Evolutionary conservation across 2,329 filamentous ascomycete genomes (phyloP), one percentile per base, ranked within the genome.

Genomic region (Hypoxylon sp.): DNA sequence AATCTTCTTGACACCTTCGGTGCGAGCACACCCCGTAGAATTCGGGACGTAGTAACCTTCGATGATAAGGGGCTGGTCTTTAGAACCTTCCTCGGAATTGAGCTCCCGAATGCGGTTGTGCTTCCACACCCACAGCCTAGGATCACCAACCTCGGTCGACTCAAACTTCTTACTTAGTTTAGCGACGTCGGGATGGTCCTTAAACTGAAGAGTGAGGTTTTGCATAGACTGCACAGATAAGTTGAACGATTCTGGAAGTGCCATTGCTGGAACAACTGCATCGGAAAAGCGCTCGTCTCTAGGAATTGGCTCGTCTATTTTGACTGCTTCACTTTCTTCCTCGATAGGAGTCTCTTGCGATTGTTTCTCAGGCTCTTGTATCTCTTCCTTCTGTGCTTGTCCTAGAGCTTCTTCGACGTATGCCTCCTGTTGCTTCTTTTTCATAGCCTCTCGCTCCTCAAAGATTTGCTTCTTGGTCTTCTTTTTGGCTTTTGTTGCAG

Each of bases 1-100:
- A 48, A 99, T 97, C 77, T 93, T 96, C 77, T 95, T 93, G 65
- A 91, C 86, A 19, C 91, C 92, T 74, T 99, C 92, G 0, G 94
- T 97, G 48, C 94, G 84, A 48, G 94, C 94, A 62, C 86, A 89
- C 23, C 94, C 94, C 7, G 91, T 91, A 0, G 80, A 56, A 61
- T 97, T 99, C 0, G 90, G 85, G 29, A 97, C 90, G 67, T 97
- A 97, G 64, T 87, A 87, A 13, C 83, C 84, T 21, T 79, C 78
- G 32, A 87, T 85, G 12, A 67, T 66, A 11, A 78, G 70, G 1
- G 77, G 66, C 2, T 70, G 64, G n/a, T 63, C 61, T 2, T 60
- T 51, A 5, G 65, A 58, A 16, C 55, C 57, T 19, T 64, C 69
- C 17, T 67, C 68, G 2, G 75, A 71, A 57, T 86, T 84, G 27